phyloP scores from a whole-genome alignment of 2,329 filamentous ascomycete species.

The Claviceps humidiphila region DNA sequence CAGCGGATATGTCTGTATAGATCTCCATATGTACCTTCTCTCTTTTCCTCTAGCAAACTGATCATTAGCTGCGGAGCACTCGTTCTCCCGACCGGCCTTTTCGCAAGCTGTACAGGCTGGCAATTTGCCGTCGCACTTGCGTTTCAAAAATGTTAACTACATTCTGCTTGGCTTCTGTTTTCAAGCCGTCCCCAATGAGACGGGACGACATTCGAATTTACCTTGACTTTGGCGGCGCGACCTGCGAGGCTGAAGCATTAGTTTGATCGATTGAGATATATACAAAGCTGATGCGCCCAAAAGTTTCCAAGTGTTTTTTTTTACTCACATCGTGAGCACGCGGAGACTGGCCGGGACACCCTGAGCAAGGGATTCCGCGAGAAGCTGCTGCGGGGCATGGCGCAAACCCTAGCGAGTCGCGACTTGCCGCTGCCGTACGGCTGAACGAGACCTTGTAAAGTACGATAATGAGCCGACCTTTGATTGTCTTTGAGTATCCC shows the following conservation, averaged over 20 bases:
- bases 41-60: constrained; percentile 94
- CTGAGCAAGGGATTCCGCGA: constrained; percentile 47
- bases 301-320: not conserved
- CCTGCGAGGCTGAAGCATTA: constrained; percentile 23
- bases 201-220: constrained; percentile 18
- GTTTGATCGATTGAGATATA: not conserved
- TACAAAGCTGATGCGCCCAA: not conserved
- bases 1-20: constrained; percentile 5
- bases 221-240: constrained; percentile 87
- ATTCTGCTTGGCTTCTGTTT: not conserved
- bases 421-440: not conserved
- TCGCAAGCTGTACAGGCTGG: constrained; percentile 93
- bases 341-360: constrained; percentile 68
- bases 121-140: constrained; percentile 80
- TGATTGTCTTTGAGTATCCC: not conserved
- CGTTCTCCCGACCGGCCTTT: constrained; percentile 70
- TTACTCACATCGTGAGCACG: constrained; percentile 58
- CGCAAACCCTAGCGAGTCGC: constrained; percentile 2
- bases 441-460: not conserved
- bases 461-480: not conserved
- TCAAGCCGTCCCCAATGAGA: not conserved
- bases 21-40: constrained; percentile 44
- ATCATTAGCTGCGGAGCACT: constrained; percentile 90
- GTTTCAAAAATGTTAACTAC: not conserved
- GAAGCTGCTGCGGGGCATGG: constrained; percentile 34